These are phyloP conservation scores for Geum urbanum DNA, from an alignment of 306 rosid genomes.

Conservation along the genomic window DNA sequence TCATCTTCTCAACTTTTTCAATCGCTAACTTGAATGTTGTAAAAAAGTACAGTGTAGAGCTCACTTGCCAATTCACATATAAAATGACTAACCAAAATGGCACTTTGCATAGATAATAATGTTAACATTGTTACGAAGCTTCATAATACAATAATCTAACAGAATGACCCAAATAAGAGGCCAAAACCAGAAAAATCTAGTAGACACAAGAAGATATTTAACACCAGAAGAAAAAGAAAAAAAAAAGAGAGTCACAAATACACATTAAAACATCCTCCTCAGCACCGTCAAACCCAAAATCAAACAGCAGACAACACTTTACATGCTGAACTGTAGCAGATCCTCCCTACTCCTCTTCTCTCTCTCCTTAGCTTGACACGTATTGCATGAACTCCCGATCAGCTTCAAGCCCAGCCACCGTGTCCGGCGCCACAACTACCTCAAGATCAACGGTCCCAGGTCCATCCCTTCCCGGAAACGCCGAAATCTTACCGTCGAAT, in stretches of 20 bases:
- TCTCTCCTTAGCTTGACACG: slow-evolving; percentile 28
- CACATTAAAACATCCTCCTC: background rate
- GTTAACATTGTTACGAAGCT: background rate
- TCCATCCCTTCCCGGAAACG: slow-evolving; percentile 81
- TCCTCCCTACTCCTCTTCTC: background rate
- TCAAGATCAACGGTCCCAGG: slow-evolving; percentile 73
- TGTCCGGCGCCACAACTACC: slow-evolving; percentile 67
- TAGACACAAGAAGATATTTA: background rate
- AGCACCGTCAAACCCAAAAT: slow-evolving; percentile 7
- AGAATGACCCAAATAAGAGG: background rate
- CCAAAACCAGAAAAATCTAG: background rate
- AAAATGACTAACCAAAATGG: background rate
- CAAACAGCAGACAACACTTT: background rate
- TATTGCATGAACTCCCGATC: slow-evolving; percentile 80
- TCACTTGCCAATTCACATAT: background rate
- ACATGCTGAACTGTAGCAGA: background rate
- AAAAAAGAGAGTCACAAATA: background rate
- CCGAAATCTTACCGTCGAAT: slow-evolving; percentile 57
- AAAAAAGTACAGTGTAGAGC: background rate
- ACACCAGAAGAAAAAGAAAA: background rate
- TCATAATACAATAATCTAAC: background rate
- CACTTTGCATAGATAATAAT: background rate
- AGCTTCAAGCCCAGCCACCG: slow-evolving; percentile 60
- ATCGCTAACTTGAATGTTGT: background rate
- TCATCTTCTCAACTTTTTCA: slow-evolving; percentile 65